A percentile compares a stretch with the other conserved stretches of the same genome.
These are phyloP conservation scores for Ceratorhiza oryzae-sativae DNA, from an alignment of 1,284 basidiomycete genomes.

Conservation along the genomic window DNA sequence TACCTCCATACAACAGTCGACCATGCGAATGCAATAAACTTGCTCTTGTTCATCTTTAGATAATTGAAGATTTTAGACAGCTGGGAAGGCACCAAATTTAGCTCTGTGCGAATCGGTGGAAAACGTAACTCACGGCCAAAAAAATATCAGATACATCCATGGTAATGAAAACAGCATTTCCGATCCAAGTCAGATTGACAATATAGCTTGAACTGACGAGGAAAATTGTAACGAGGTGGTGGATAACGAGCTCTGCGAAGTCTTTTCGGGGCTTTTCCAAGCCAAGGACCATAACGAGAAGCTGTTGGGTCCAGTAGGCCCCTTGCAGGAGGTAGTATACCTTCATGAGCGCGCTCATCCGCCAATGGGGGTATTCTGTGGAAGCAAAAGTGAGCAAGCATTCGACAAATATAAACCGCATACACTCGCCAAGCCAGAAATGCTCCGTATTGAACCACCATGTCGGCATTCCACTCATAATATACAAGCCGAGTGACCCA, in stretches of 20 bases:
- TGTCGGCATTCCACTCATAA: conserved; percentile 87
- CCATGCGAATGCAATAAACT: conserved; percentile 68
- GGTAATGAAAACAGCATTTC: conserved; percentile 86
- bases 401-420: not conserved
- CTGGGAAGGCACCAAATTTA: conserved; percentile 55
- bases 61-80: conserved; percentile 89
- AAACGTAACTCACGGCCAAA: conserved; percentile 80
- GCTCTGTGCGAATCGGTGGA: too few relatives aligned
- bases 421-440: conserved; percentile 75
- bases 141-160: conserved; percentile 97
- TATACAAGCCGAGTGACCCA: conserved; percentile 78
- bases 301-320: conserved; percentile 94
- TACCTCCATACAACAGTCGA: conserved; percentile 86
- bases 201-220: conserved; percentile 92
- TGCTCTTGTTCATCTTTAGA: conserved; percentile 69
- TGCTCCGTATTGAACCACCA: conserved; percentile 88
- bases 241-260: conserved; percentile 82
- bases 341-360: conserved; percentile 88
- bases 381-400: not conserved
- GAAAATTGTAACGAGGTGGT: conserved; percentile 96
- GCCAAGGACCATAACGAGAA: conserved; percentile 82
- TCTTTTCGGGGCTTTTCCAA: conserved; percentile 97
- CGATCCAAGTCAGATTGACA: conserved; percentile 84
- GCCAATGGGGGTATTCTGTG: conserved; percentile 84
- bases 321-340: conserved; percentile 90